Evolutionary conservation across 2,329 filamentous ascomycete genomes (phyloP), one percentile per base, ranked within the genome.

Genomic region (Aspergillus neoniger): DNA sequence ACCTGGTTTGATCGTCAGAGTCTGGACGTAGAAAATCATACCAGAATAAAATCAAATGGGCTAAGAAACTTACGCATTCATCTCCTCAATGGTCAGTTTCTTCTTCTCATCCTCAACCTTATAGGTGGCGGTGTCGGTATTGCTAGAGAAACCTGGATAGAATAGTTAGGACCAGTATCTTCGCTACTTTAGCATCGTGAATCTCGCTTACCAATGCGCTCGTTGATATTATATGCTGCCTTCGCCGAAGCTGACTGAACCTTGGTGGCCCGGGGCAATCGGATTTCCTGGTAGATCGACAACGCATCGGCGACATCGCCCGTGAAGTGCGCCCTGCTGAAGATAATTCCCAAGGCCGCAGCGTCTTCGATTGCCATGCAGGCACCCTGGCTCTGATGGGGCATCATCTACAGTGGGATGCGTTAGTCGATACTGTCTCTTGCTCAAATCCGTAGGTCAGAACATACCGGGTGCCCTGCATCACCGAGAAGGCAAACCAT

Each of bases 361-460:
- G 86, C 85, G 61, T 89, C 87, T 70, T 89, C 87, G 48, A 89
- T 88, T 0, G 87, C 86, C 85, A 87, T 88, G 65, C 86, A 88
- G 0, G 87, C 87, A 4, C 88, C 88, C 71, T 91, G 88, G 59
- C 84, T 87, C 70, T 90, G 88, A 68, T 90, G 82, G 1, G 87
- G 86, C 83, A 89, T 85, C 85, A 88, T 88, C 74, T 76, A n/a
- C n/a, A 36, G 23, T 12, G 5, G 12, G 14, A 14, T n/a, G 39
- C 41, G 43, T 55, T 41, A 44, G 56, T 50, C 12, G 47, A 58
- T 41, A 32, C 5, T 19, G 30, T 10, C 7, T 14, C 25, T 3
- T 10, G 30, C n/a, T 12, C 17, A 19, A 2, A 23, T 23, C 10
- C 5, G 38, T 21, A 30, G n/a, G 43, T n/a, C 5, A 36, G 23